Evolutionary conservation across 2,329 filamentous ascomycete genomes (phyloP), one percentile per base, ranked within the genome.

Genomic region (Berkeleyomyces basicola): DNA sequence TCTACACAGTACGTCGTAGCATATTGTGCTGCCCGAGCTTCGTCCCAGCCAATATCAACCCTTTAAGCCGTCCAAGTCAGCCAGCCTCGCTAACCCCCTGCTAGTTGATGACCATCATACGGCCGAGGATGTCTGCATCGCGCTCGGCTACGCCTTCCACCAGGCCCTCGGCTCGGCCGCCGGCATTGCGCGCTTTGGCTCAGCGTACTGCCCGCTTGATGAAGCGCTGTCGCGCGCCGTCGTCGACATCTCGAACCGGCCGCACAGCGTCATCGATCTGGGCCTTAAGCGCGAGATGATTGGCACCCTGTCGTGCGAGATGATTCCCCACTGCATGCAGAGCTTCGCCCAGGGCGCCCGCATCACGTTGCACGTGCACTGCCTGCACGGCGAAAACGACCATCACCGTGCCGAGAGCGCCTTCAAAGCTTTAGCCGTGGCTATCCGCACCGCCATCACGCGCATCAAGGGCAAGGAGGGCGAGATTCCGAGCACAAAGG

Each of bases 61-160:
- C 49, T 33, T 47, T 14, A 7, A 23, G 42, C 42, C 5, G 42
- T 9, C 6, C 42, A 9, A 9, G 3, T 43, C 16, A 36, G 11
- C 23, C 49, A 16, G 16, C 14, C 31, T 42, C 33, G 44, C 44
- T 61, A 53, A 55, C 14, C 49, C n/a, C 9, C 44, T 14, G 3
- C 49, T 66, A 92, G 90, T 99, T 73, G 93, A 99, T 76, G 93
- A 97, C 79, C 93, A 99, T 77, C 93, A 99, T 81, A 96, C 92
- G 7, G 87, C 91, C 67, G 93, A 99, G 78, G 93, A 99, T 72
- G 87, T 89, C 65, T 96, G 89, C 76, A 86, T 99, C 67, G 90
- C 92, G 11, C 83, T 99, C 31, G 93, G 93, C 58, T 79, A 80
- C 68, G 90, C 90, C 63, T 96, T 97, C 76, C 87, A 87, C 70